A percentile compares a stretch with the other conserved stretches of the same genome.
These are phyloP conservation scores for Metschnikowia shivogae DNA, from an alignment of 805 yeast species.

Conservation along the genomic window DNA sequence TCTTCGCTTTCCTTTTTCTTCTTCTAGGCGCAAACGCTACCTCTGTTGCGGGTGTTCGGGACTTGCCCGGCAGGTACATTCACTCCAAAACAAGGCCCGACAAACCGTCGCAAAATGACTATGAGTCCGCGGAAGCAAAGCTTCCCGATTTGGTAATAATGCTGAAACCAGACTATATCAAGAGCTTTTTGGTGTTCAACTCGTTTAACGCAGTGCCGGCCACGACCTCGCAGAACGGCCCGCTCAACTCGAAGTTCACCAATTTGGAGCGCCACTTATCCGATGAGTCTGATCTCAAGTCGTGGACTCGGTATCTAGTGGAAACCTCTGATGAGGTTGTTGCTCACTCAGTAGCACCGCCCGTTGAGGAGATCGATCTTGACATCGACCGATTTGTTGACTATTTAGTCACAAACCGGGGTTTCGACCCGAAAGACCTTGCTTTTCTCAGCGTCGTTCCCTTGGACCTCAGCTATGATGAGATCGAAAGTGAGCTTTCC, in stretches of 20 bases:
- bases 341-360: slow-evolving; percentile 1
- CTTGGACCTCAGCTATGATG: slow-evolving; percentile 35
- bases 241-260: slow-evolving; percentile 23
- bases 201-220: slow-evolving; percentile 8
- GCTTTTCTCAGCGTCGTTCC: slow-evolving; percentile 24
- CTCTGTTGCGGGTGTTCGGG: slow-evolving; percentile 12
- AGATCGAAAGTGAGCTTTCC: slow-evolving; percentile 35
- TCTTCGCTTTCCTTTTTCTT: background rate
- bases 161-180: slow-evolving; percentile 24
- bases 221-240: slow-evolving; percentile 10
- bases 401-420: slow-evolving; percentile 26
- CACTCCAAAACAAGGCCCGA: slow-evolving; percentile 6
- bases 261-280: slow-evolving; percentile 25
- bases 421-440: slow-evolving; percentile 26
- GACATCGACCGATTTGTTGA: slow-evolving; percentile 29
- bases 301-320: slow-evolving; percentile 25
- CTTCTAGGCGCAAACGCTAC: slow-evolving; percentile 7
- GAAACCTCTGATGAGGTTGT: slow-evolving; percentile 13
- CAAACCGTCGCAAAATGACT: background rate
- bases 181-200: slow-evolving; percentile 21
- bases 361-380: slow-evolving; percentile 14
- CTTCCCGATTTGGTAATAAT: slow-evolving; percentile 8
- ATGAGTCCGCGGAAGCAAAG: slow-evolving; percentile 1
- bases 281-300: slow-evolving; percentile 22
- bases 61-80: slow-evolving; percentile 11